Percentiles rank a stretch among this genome's conserved stretches.
Conservation (phyloP, 495 filamentous ascomycete genomes). For the Tetracladium setigerum region DNA sequence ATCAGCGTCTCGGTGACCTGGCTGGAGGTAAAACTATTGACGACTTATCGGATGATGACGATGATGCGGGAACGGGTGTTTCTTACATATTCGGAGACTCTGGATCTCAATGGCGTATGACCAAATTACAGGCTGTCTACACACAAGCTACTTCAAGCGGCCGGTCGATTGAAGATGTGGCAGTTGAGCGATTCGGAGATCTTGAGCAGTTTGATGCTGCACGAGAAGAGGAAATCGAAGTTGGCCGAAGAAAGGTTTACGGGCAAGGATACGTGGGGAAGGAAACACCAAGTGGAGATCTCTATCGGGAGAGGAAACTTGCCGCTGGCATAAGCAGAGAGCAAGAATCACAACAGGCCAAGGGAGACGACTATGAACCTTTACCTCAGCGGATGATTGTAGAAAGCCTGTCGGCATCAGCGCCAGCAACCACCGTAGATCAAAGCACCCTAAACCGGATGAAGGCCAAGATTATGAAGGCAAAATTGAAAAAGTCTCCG, state of each 20-base stretch:
- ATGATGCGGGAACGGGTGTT: conserved; percentile 55
- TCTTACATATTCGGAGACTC: conserved; percentile 84
- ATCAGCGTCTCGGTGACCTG: conserved; percentile 60
- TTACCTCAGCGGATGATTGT: conserved; percentile 36
- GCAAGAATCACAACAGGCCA: conserved; percentile 24
- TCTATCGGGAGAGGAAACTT: conserved; percentile 64
- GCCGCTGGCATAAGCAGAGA: conserved; percentile 36
- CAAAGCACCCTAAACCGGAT: conserved; percentile 79
- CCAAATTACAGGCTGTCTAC: conserved; percentile 81
- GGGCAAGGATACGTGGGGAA: conserved; percentile 82
- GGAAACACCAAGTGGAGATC: conserved; percentile 78
- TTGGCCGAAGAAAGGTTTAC: conserved; percentile 79
- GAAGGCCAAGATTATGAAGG: conserved; percentile 90
- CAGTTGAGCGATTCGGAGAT: conserved; percentile 72
- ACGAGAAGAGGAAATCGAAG: conserved; percentile 86
- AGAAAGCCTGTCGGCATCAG: conserved; percentile 28
- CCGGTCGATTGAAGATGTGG: conserved; percentile 67
- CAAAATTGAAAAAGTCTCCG: conserved; percentile 68
- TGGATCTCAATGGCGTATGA: conserved; percentile 93
- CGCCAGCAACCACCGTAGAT: conserved; percentile 48
- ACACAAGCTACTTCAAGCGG: conserved; percentile 67
- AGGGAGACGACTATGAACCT: conserved; percentile 33
- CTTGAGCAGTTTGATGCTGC: conserved; percentile 86
- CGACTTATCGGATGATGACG: conserved; percentile 30
- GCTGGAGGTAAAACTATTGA: conserved; percentile 44